These are phyloP conservation scores for Rhodotorula babjevae DNA, from an alignment of 768 basidiomycete species.

Conservation along the genomic window DNA sequence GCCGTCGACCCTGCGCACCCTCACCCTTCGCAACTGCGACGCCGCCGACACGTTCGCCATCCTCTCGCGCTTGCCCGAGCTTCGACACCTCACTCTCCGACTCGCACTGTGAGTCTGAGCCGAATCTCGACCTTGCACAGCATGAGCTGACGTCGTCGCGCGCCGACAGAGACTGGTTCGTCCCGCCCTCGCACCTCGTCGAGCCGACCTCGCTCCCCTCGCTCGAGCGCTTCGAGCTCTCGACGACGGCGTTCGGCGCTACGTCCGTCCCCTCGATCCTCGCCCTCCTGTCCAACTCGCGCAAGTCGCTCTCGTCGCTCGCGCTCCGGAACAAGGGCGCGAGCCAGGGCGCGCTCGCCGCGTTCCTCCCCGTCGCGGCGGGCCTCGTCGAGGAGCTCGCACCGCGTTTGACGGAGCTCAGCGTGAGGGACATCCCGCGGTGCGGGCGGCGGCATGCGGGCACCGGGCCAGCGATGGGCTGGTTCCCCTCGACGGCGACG, in stretches of 20 bases:
- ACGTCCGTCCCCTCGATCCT: constrained; percentile 12
- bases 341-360: neutral
- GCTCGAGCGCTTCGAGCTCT: constrained; percentile 31
- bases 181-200: neutral
- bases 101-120: constrained; percentile 15
- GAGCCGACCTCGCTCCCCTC: neutral
- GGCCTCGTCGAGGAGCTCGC: neutral
- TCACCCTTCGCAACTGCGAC: constrained; percentile 26
- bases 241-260: constrained; percentile 26
- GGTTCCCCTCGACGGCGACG: constrained; percentile 17
- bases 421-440: constrained; percentile 28
- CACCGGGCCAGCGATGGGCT: neutral
- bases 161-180: constrained; percentile 18
- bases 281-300: constrained; percentile 17
- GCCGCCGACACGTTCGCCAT: constrained; percentile 21
- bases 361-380: constrained; percentile 9
- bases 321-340: constrained; percentile 29
- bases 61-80: constrained; percentile 5
- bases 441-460: constrained; percentile 1
- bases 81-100: constrained; percentile 23
- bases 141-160: neutral
- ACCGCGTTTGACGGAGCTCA: constrained; percentile 5
- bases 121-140: no score
- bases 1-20: constrained; percentile 6
- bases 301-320: constrained; percentile 17